These are phyloP conservation scores for Boletus rubescentipes DNA, from an alignment of 768 basidiomycete genomes.

Conservation along the genomic window DNA sequence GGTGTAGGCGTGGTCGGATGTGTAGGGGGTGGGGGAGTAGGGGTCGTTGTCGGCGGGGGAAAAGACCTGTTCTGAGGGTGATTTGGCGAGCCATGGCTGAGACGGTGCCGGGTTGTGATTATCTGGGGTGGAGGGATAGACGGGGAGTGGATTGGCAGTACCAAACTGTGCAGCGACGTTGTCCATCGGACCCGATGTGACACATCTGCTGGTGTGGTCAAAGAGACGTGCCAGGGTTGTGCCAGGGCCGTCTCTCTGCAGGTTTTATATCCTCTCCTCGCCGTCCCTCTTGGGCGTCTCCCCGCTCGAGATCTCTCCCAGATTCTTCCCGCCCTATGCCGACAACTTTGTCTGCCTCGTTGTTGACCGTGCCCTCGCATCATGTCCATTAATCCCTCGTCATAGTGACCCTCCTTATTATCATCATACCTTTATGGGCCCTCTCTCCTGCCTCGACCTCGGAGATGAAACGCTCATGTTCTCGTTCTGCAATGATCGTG, in stretches of 20 bases:
- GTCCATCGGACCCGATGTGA: constrained; percentile 37
- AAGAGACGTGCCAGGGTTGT: constrained; percentile 29
- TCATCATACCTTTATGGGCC: constrained; percentile 19
- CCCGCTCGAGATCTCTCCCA: constrained; percentile 7
- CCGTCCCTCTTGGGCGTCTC: too few relatives aligned
- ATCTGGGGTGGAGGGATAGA: constrained; percentile 33
- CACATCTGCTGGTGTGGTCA: constrained; percentile 35
- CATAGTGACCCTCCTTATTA: constrained; percentile 25
- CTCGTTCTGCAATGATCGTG: constrained; percentile 24
- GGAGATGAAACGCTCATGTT: constrained; percentile 38
- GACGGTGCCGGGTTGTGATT: constrained; percentile 23
- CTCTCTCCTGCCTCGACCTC: constrained; percentile 29
- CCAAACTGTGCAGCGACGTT: constrained; percentile 34
- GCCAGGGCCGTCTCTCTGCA: constrained; percentile 24
- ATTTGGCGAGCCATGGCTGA: constrained; percentile 10
- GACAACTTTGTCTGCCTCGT: constrained; percentile 27
- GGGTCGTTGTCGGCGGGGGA: constrained; percentile 41
- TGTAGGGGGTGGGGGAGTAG: constrained; percentile 27
- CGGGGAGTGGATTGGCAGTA: constrained; percentile 27
- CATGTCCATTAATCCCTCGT: constrained; percentile 13
- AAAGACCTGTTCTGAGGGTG: constrained; percentile 30
- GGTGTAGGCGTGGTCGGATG: constrained; percentile 29
- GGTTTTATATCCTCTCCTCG: constrained; percentile 28
- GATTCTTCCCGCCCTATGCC: constrained; percentile 18
- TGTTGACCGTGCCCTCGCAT: constrained; percentile 8